Evolutionary conservation across 2,329 filamentous ascomycete species (phyloP).

Genomic region (Microsporum audouinii): DNA sequence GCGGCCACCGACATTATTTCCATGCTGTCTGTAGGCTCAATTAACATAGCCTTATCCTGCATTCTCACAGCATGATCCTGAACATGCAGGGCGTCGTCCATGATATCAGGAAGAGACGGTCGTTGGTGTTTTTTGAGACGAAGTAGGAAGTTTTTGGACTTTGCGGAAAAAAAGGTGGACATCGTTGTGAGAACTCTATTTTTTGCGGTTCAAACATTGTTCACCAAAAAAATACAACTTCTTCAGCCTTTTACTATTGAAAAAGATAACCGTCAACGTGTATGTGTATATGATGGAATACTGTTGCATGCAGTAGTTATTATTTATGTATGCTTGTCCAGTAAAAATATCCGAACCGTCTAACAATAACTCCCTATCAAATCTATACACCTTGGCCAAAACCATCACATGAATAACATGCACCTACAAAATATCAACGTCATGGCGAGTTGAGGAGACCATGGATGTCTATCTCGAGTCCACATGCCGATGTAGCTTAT

Average conservation of each 20-base stretch:
- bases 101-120: neutral
- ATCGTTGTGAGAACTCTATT: neutral
- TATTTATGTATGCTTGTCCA: neutral
- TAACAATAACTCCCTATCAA: neutral
- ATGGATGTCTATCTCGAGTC: conserved; percentile 8
- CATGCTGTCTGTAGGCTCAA: neutral
- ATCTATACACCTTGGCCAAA: conserved; percentile 9
- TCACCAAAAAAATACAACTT: no score
- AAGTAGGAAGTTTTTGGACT: neutral
- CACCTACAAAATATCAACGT: neutral
- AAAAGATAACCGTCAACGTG: no score
- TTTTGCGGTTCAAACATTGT: neutral
- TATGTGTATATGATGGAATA: no score
- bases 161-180: neutral
- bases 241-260: no score
- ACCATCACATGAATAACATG: conserved; percentile 9
- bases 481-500: conserved; percentile 32
- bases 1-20: neutral
- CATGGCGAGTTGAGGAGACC: conserved; percentile 2
- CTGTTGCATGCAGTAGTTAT: neutral
- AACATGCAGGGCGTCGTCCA: neutral
- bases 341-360: neutral
- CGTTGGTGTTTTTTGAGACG: neutral
- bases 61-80: neutral
- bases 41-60: neutral